Evolutionary conservation across 176 grass and related monocot genomes (phyloP).

Genomic region (Paspalum notatum): DNA sequence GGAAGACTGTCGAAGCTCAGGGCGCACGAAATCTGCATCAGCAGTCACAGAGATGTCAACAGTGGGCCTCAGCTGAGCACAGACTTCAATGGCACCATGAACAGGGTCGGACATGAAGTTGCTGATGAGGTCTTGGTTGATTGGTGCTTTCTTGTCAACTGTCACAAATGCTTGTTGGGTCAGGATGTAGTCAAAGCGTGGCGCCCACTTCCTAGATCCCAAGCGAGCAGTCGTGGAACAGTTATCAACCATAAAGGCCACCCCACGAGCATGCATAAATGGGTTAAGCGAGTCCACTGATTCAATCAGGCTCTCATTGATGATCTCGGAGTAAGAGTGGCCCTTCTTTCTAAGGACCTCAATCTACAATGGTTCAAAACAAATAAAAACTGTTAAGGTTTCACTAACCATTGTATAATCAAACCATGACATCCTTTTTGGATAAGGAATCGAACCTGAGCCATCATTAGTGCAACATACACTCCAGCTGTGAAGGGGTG

Average conservation of each 20-base stretch:
- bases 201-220: slow-evolving; percentile 92
- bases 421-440: background rate
- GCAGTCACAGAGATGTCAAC: slow-evolving; percentile 89
- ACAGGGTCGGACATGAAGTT: slow-evolving; percentile 83
- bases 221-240: slow-evolving; percentile 88
- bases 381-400: slow-evolving; percentile 2
- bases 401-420: background rate
- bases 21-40: slow-evolving; percentile 88
- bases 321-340: slow-evolving; percentile 82
- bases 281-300: slow-evolving; percentile 92
- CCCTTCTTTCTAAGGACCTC: slow-evolving; percentile 84
- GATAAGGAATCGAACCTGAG: slow-evolving; percentile 53
- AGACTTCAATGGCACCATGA: slow-evolving; percentile 76
- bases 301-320: slow-evolving; percentile 89
- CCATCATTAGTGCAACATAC: slow-evolving; percentile 91
- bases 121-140: slow-evolving; percentile 91
- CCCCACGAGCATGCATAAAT: slow-evolving; percentile 93
- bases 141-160: slow-evolving; percentile 58
- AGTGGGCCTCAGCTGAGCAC: slow-evolving; percentile 78
- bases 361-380: slow-evolving; percentile 47
- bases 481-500: slow-evolving; percentile 87
- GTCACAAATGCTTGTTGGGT: slow-evolving; percentile 90
- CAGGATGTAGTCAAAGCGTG: slow-evolving; percentile 81
- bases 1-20: slow-evolving; percentile 73
- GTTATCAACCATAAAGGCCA: slow-evolving; percentile 98